Base-by-base conservation (phyloP, 257 asterid genomes). In the Voacanga thouarsii region DNA sequence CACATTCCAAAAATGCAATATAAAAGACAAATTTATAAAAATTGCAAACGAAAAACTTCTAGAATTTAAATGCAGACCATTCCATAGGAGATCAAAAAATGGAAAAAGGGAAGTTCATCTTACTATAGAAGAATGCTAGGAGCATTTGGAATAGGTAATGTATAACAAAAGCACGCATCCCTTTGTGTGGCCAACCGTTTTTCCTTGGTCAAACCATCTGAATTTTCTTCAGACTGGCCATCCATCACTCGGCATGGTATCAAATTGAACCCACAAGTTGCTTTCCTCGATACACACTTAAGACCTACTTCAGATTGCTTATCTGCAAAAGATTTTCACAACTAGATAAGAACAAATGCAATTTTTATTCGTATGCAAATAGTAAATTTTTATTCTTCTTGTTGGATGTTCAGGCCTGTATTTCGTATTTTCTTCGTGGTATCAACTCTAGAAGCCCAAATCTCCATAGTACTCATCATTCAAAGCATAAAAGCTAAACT, bases 221-320 rank as follows among this genome's bases (percentile, higher is more conserved):
- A 78, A 72, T 78, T 77, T 70, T 79, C 92, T 75, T 77, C 84
- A 51, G 70, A 71, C 12, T 80, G 41, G 23, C 81, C 84, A 61
- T 83, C 84, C 72, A 85, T 84, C 75, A 78, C 30, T 56, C 75
- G 79, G 76, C 75, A 88, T 15, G 97, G 90, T 69, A 94, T 86
- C 88, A 94, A 83, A 86, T 86, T 86, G 89, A 94, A 94, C 72
- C 98, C 97, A 2, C 44, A 71, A 68, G 78, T 87, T 14, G 94
- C 78, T 83, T 85, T 89, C 74, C 99, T 87, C 16, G 99, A 90
- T 63, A 94, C 80, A 72, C 57, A 78, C 44, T 87, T 84, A 83
- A 91, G 85, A 83, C 74, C 79, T 86, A 59, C 56, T 26, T 86
- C 92, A 50, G 83, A 71, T 64, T 85, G 79, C 55, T 74, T 82